These are phyloP conservation scores for Penicillium fuscoglaucum DNA, from an alignment of 2,329 filamentous ascomycete species.

Conservation along the genomic window DNA sequence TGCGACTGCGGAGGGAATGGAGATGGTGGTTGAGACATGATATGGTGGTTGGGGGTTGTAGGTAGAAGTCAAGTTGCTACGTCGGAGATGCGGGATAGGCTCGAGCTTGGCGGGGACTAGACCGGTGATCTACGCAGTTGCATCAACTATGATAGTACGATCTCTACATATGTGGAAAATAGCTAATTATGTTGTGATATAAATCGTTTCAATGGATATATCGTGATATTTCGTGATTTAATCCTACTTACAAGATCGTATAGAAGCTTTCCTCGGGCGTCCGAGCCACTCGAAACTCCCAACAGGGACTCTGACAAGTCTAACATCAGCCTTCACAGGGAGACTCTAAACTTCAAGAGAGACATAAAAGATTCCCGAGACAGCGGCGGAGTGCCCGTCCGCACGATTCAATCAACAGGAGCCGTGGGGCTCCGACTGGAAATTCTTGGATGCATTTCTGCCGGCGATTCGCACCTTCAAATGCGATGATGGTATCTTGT, in stretches of 20 bases:
- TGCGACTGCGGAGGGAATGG: slow-evolving; percentile 28
- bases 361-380: background rate
- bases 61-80: slow-evolving; percentile 6
- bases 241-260: slow-evolving; percentile 3
- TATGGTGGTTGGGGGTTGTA: slow-evolving; percentile 12
- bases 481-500: background rate
- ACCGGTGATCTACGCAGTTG: background rate
- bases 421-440: background rate
- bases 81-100: slow-evolving; percentile 4
- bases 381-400: background rate
- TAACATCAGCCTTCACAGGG: background rate
- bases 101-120: slow-evolving; percentile 18
- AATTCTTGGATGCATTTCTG: background rate
- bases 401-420: background rate
- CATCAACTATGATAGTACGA: background rate
- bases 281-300: background rate
- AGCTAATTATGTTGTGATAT: too few species aligned
- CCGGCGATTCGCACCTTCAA: background rate
- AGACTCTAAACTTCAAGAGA: background rate
- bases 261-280: background rate
- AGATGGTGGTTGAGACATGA: slow-evolving; percentile 30
- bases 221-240: slow-evolving; percentile 4
- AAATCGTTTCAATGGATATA: background rate
- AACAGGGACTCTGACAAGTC: background rate
- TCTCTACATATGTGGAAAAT: background rate